Percentiles rank a stretch among this genome's conserved stretches.
phyloP scores from a whole-genome alignment of 192 early-diverging fungal genomes.

The Backusella tuberculispora region DNA sequence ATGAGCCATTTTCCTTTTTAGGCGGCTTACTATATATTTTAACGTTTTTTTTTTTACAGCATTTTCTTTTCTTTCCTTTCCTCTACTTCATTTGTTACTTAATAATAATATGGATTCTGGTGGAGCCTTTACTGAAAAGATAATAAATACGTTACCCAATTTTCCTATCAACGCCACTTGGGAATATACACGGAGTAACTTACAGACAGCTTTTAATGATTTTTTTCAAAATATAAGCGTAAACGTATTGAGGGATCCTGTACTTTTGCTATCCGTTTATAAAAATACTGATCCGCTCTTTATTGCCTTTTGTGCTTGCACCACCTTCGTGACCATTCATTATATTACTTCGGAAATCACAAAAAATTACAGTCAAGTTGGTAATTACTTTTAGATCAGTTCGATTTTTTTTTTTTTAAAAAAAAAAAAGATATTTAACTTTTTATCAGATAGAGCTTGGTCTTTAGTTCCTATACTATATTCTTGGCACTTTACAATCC shows the following conservation, averaged over 20 bases:
- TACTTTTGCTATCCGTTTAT: slow-evolving; percentile 12
- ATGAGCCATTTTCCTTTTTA: too few relatives aligned
- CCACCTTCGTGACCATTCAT: slow-evolving; percentile 34
- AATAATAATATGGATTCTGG: background rate
- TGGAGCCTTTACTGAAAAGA: background rate
- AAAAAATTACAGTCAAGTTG: slow-evolving; percentile 52
- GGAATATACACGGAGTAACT: background rate
- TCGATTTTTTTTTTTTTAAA: slow-evolving; percentile 4
- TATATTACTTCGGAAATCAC: slow-evolving; percentile 50
- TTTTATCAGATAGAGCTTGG: slow-evolving; percentile 71
- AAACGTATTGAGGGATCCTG: background rate
- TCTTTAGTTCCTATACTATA: slow-evolving; percentile 69
- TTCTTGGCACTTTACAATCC: slow-evolving; percentile 56
- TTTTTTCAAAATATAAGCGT: background rate
- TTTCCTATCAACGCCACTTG: background rate
- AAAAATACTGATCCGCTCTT: slow-evolving; percentile 44
- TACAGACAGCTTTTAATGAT: background rate
- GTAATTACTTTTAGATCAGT: slow-evolving; percentile 12
- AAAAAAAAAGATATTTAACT: too few relatives aligned
- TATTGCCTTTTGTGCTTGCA: slow-evolving; percentile 29
- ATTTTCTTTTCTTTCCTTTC: background rate
- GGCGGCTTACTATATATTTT: too few relatives aligned
- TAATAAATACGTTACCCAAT: background rate
- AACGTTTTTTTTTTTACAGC: background rate
- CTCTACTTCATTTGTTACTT: background rate